Conservation (phyloP, 2,329 filamentous ascomycete genomes). For the Xylaria sp. region DNA sequence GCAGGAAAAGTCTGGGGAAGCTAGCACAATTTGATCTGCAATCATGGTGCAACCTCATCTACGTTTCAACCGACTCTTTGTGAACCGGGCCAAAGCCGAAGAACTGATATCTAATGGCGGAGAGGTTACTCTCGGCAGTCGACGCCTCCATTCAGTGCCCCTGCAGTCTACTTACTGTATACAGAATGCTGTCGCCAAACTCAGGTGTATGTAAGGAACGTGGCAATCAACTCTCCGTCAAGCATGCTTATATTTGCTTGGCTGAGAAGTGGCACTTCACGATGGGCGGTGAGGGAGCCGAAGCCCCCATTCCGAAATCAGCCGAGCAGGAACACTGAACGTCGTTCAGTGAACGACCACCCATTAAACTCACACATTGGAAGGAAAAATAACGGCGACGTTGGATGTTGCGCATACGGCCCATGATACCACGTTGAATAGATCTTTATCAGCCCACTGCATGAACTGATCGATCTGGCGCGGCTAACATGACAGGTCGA, state of each 20-base stretch:
- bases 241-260: not conserved
- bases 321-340: slow-evolving; percentile 11
- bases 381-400: slow-evolving; percentile 24
- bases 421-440: slow-evolving; percentile 29
- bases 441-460: slow-evolving; percentile 36
- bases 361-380: slow-evolving; percentile 5
- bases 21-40: slow-evolving; percentile 31
- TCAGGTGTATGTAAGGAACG: slow-evolving; percentile 17
- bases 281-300: slow-evolving; percentile 31
- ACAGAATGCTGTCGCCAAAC: slow-evolving; percentile 20
- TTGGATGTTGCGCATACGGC: slow-evolving; percentile 31
- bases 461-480: slow-evolving; percentile 35
- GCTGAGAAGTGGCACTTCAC: slow-evolving; percentile 10
- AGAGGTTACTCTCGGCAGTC: slow-evolving; percentile 32
- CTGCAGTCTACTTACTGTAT: slow-evolving; percentile 16
- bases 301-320: slow-evolving; percentile 21
- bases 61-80: slow-evolving; percentile 24
- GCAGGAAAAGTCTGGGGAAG: slow-evolving; percentile 38
- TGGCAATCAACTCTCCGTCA: slow-evolving; percentile 3
- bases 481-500: slow-evolving; percentile 24
- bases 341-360: not conserved
- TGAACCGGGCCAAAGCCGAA: slow-evolving; percentile 32
- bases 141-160: slow-evolving; percentile 16
- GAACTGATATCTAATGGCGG: slow-evolving; percentile 14
- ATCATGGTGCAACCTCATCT: slow-evolving; percentile 30